Percentiles rank a stretch among this genome's conserved stretches.
Evolutionary conservation across 1,284 basidiomycete species (phyloP).

Genomic region (Irpex sp.): DNA sequence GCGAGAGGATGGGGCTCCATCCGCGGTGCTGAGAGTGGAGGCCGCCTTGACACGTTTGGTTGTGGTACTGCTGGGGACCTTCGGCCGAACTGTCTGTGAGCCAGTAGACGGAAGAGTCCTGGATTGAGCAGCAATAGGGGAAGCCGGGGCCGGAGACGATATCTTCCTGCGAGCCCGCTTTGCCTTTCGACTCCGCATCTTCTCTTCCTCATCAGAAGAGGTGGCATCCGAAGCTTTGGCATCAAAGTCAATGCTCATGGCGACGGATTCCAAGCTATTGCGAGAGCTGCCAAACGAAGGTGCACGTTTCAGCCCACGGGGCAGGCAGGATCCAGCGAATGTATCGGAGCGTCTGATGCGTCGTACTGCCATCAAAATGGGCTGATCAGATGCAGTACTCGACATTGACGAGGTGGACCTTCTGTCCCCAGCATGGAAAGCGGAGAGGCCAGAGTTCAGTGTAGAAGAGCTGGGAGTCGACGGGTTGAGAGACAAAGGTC

Average conservation of each 20-base stretch:
- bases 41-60: conserved; percentile 18
- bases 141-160: conserved; percentile 36
- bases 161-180: conserved; percentile 70
- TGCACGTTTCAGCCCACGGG: conserved; percentile 47
- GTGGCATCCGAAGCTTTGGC: conserved; percentile 44
- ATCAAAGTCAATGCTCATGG: conserved; percentile 41
- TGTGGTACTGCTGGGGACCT: conserved; percentile 22
- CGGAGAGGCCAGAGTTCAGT: conserved; percentile 54
- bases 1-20: conserved; percentile 29
- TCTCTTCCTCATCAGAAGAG: conserved; percentile 84
- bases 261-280: conserved; percentile 38
- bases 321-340: conserved; percentile 32
- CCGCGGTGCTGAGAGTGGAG: conserved; percentile 2
- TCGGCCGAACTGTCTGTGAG: conserved; percentile 22
- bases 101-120: conserved; percentile 16
- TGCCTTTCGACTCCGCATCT: conserved; percentile 59
- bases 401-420: conserved; percentile 44
- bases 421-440: conserved; percentile 23
- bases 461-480: conserved; percentile 77
- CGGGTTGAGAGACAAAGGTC: conserved; percentile 48
- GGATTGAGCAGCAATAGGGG: conserved; percentile 22
- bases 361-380: conserved; percentile 31
- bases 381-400: conserved; percentile 37
- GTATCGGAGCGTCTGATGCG: conserved; percentile 41
- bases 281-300: conserved; percentile 45